Percentiles rank a stretch among this genome's conserved stretches.
phyloP scores from a whole-genome alignment of 306 rosid species.

The Hippophae rhamnoides region DNA sequence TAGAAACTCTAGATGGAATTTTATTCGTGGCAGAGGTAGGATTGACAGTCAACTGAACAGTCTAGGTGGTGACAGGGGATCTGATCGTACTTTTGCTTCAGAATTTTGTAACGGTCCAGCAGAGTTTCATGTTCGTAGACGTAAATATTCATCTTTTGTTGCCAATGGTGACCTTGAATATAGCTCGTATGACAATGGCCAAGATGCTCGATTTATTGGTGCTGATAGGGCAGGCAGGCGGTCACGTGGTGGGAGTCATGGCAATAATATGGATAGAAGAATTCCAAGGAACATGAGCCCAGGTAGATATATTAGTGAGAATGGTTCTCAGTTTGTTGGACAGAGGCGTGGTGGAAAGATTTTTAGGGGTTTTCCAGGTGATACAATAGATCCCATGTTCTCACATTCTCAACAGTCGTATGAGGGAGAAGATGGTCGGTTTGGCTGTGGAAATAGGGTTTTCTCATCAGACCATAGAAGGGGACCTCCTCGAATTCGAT shows the following conservation, averaged over 20 bases:
- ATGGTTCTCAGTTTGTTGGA: constrained; percentile 51
- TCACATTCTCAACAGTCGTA: constrained; percentile 44
- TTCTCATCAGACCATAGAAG: constrained; percentile 59
- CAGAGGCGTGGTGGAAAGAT: constrained; percentile 53
- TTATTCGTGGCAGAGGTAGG: constrained; percentile 68
- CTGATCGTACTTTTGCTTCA: constrained; percentile 49
- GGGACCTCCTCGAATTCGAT: constrained; percentile 42
- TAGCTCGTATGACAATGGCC: constrained; percentile 31
- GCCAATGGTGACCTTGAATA: constrained; percentile 47
- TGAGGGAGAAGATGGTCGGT: constrained; percentile 51
- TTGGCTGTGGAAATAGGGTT: constrained; percentile 52
- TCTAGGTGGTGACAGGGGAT: constrained; percentile 48
- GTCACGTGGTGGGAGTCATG: constrained; percentile 49
- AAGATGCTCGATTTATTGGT: constrained; percentile 45
- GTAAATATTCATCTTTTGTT: constrained; percentile 45
- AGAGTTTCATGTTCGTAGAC: constrained; percentile 50
- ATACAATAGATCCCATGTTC: constrained; percentile 38
- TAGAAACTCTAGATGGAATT: constrained; percentile 55
- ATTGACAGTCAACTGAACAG: constrained; percentile 27
- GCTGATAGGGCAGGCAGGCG: constrained; percentile 57
- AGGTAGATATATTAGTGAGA: constrained; percentile 43
- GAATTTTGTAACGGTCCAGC: constrained; percentile 51
- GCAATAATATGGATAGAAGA: constrained; percentile 50
- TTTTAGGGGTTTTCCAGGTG: constrained; percentile 47
- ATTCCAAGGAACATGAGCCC: constrained; percentile 57